Evolutionary conservation across 495 filamentous ascomycete species (phyloP).

Genomic region (Copromyces sp.): DNA sequence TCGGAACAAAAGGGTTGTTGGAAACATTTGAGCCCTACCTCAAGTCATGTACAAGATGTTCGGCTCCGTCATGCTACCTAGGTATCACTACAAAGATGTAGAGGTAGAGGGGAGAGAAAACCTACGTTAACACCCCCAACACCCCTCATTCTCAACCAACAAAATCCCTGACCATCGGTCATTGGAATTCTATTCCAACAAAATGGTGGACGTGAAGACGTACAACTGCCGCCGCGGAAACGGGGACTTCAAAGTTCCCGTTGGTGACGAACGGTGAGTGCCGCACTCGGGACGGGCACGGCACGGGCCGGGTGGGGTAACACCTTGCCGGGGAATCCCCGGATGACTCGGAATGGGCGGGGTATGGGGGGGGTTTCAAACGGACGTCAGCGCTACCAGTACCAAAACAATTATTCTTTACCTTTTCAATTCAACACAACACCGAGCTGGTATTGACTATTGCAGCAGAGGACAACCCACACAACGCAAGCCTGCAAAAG

Average conservation of each 20-base stretch:
- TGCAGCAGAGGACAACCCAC: too few species aligned
- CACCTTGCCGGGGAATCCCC: neutral
- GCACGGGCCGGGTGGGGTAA: neutral
- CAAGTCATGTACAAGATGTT: neutral
- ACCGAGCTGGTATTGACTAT: neutral
- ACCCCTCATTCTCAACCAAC: too few species aligned
- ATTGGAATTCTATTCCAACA: neutral
- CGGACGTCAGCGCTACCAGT: neutral
- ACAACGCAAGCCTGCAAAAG: too few species aligned
- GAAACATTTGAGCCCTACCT: neutral
- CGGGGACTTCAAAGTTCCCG: neutral
- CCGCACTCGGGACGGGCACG: neutral
- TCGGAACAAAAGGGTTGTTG: neutral
- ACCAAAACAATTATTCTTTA: neutral
- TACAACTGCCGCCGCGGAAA: neutral
- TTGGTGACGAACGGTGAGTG: neutral
- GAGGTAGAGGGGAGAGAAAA: too few species aligned
- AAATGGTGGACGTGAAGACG: neutral
- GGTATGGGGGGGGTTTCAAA: neutral
- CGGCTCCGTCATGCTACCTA: neutral
- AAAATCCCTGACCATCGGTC: fast-evolving
- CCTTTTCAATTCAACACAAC: neutral
- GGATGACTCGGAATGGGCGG: neutral
- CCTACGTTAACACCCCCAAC: too few species aligned
- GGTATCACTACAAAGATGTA: neutral